phyloP scores from a whole-genome alignment of 129 eudicot species.

The Heracleum sosnowskyi region DNA sequence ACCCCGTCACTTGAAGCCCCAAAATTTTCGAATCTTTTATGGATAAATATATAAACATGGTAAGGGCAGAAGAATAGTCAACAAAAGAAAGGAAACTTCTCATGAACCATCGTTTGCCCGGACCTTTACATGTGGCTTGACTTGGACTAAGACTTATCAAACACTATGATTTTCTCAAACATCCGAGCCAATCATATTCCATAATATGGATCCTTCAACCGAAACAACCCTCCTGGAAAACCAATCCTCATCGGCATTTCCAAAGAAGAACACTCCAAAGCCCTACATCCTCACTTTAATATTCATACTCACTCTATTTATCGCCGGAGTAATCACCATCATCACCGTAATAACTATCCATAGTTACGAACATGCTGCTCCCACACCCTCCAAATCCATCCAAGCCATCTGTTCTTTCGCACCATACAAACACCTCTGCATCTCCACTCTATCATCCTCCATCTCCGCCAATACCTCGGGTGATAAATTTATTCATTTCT shows the following conservation, averaged over 20 bases:
- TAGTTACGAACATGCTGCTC: too few relatives aligned
- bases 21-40: too few relatives aligned
- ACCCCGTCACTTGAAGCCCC: too few relatives aligned
- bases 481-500: background rate
- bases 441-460: background rate
- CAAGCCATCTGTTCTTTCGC: slow-evolving; percentile 1
- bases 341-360: background rate
- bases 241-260: background rate
- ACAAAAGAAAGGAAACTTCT: background rate
- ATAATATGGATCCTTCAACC: background rate
- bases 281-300: slow-evolving; percentile 3
- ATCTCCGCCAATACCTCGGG: background rate
- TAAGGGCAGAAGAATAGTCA: background rate
- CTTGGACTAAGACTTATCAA: background rate
- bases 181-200: background rate
- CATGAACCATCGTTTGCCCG: background rate
- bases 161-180: background rate
- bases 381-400: background rate
- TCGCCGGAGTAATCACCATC: background rate
- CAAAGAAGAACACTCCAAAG: background rate
- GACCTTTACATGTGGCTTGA: background rate
- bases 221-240: background rate
- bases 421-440: background rate
- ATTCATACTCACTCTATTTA: background rate
- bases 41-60: background rate